Evolutionary conservation across 345 rosid species (phyloP), one percentile per base, ranked within the genome.

Genomic region (Lenwebbia sp.): DNA sequence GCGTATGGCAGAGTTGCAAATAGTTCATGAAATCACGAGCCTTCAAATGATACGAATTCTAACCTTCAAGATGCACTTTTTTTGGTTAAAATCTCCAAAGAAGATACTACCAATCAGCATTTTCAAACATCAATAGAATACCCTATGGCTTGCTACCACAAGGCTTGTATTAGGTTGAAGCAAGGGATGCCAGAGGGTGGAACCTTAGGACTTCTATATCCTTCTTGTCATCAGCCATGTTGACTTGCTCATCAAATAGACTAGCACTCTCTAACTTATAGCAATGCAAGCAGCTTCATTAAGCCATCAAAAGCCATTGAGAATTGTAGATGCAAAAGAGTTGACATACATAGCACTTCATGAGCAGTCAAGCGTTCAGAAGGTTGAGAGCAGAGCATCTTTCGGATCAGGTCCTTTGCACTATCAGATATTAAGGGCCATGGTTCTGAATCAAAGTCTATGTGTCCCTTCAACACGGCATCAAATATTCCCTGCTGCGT

Each of bases 401-500:
- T 92, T 49, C 91, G 91, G 86, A 97, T 95, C 83, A 97, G 93
- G 90, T 95, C 98, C 89, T 97, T 96, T 17, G 94, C 99, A 84
- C 98, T 96, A 84, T 93, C 95, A 44, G 99, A 96, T 90, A 97
- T 96, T 75, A 95, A 85, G 33, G 99, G 99, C 99, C 99, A 97
- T 4, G 99, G 99, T 54, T 97, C 98, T 51, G 99, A 96, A 47
- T 95, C 96, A 40, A 97, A 97, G 91, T 97, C 99, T 86, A 97
- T 94, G 84, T 94, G 91, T 76, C 99, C 99, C 92, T 94, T 97
- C 88, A 97, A 88, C 89, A 97, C 99, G 11, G 99, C 99, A 92
- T 95, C 99, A 89, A 97, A 97, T 90, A 97, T 97, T 88, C 98
- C 99, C 90, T 97, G 98, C 87, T 96, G 99, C 83, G 99, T 94